These are phyloP conservation scores for Tetramitus jugosus DNA, from an alignment of 208 protist species.

Conservation along the genomic window DNA sequence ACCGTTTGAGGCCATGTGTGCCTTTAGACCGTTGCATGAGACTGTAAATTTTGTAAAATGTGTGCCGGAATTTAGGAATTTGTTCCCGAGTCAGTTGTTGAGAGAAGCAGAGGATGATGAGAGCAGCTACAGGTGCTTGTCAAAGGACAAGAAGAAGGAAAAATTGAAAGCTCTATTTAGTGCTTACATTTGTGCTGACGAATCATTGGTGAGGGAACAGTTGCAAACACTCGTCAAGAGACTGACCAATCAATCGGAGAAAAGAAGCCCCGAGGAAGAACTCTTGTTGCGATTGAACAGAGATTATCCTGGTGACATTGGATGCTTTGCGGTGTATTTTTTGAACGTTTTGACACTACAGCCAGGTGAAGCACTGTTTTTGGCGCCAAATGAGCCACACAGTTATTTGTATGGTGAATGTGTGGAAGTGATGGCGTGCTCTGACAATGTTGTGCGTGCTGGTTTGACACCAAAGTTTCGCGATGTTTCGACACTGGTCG, in stretches of 20 bases:
- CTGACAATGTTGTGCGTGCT: slow-evolving; percentile 93
- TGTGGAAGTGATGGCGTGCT: slow-evolving; percentile 92
- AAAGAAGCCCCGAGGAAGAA: neutral
- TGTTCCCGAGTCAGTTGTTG: neutral
- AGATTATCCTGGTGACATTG: slow-evolving; percentile 92
- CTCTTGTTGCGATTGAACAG: neutral
- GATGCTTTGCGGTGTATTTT: slow-evolving; percentile 92
- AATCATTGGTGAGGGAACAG: neutral
- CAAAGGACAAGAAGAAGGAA: neutral
- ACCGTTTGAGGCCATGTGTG: slow-evolving; percentile 3
- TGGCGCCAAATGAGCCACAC: slow-evolving; percentile 91
- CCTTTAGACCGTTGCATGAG: neutral
- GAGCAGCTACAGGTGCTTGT: neutral
- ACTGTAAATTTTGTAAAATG: too few species aligned
- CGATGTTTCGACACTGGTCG: slow-evolving; percentile 77
- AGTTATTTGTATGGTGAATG: slow-evolving; percentile 90
- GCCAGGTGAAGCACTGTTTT: slow-evolving; percentile 87
- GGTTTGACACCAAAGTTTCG: slow-evolving; percentile 94
- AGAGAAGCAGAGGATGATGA: neutral
- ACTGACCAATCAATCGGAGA: neutral
- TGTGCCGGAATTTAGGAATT: too few species aligned
- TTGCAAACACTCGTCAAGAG: neutral
- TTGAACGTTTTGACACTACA: slow-evolving; percentile 85
- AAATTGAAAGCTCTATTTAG: neutral
- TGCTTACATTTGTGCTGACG: neutral